Base-by-base conservation (phyloP, 352 stramenopile species). In the Aphanomyces euteiches region DNA sequence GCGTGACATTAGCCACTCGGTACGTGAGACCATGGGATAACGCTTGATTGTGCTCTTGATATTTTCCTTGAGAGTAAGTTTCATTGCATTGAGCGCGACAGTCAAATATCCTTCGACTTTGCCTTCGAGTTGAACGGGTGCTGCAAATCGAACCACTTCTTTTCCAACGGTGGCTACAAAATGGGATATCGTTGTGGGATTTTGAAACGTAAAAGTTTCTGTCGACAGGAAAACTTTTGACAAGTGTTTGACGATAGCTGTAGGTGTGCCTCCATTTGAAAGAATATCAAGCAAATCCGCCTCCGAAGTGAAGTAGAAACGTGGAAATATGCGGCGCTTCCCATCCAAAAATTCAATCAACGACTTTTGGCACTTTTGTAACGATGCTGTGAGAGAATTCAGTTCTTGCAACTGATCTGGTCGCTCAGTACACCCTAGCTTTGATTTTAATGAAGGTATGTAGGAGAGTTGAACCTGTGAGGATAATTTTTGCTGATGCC, bases 81-180 rank as follows among this genome's bases (percentile, higher is more conserved):
- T 96, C 81, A 97, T 97, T 8, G 84, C 87, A 40, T 98, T 83
- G 21, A 98, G 76, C 48, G 98, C 74, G 6, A 82, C 92, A 67
- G 98, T 91, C 72, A 98, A 85, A 72, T 99, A 99, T 7, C 96
- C 72, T 72, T 99, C 96, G 17, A 98, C 94, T 83, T 99, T 98
- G 8, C 96, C 96, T 54, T 92, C 78, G 1, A 99, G 76, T 12
- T 80, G 73, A 6, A 98, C 80, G 4, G 82, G 83, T 15, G 80
- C 81, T 67, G 98, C 92, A 67, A 98, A 98, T 12, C 81, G 72
- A 36, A 97, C 88, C 36, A 78, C 78, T 72, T 98, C 96, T 56
- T 80, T 88, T 17, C 93, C 90, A 1, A 96, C 77, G 59, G 91
- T 90, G 3, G 94, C 96, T 59, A 98, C 78, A 69, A 97, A 98